phyloP scores from a whole-genome alignment of 129 eudicot genomes.

The Calendula officinalis region DNA sequence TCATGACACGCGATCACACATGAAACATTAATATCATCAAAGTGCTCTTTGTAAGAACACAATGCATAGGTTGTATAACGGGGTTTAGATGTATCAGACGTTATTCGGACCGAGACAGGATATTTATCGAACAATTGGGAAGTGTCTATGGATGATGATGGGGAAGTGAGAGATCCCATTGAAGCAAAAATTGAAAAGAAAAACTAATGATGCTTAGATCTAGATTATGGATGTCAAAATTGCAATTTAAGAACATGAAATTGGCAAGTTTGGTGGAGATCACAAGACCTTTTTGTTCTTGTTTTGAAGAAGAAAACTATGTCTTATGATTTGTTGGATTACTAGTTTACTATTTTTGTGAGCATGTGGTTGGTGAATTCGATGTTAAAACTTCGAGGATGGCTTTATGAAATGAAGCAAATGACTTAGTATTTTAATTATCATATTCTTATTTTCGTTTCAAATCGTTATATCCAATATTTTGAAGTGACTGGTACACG shows the following conservation, averaged over 20 bases:
- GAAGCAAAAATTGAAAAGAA: conserved; percentile 29
- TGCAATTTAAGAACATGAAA: conserved; percentile 24
- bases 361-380: conserved; percentile 21
- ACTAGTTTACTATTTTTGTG: not conserved
- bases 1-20: conserved; percentile 43
- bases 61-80: conserved; percentile 27
- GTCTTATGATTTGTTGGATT: conserved; percentile 6
- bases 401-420: not conserved
- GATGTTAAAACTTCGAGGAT: not conserved
- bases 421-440: not conserved
- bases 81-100: conserved; percentile 28
- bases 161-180: conserved; percentile 41
- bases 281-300: conserved; percentile 8
- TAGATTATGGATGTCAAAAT: conserved; percentile 18
- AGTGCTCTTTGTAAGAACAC: conserved; percentile 29
- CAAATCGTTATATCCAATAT: not conserved
- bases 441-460: not conserved
- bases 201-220: conserved; percentile 29
- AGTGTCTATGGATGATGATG: conserved; percentile 27
- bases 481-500: no score
- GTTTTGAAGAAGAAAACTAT: conserved; percentile 25
- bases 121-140: conserved; percentile 18
- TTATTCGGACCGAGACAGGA: not conserved
- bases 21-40: conserved; percentile 11
- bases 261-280: conserved; percentile 20